These are phyloP conservation scores for Novymonas esmeraldas DNA, from an alignment of 208 protist species.

Conservation along the genomic window DNA sequence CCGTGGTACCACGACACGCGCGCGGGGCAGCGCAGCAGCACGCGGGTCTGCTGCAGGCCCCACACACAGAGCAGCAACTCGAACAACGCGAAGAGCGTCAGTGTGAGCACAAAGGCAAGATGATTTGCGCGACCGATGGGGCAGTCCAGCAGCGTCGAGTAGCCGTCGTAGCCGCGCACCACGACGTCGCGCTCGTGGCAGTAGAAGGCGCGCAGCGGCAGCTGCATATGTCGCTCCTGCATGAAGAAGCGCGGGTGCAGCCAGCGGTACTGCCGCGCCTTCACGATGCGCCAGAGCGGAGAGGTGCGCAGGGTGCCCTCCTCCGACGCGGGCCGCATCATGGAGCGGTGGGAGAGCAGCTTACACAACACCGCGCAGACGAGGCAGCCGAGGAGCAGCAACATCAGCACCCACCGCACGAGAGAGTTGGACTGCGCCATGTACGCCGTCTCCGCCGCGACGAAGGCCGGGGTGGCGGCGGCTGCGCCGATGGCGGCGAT, in stretches of 20 bases:
- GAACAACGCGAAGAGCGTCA: constrained; percentile 51
- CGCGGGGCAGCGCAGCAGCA: constrained; percentile 23
- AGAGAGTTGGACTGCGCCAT: constrained; percentile 18
- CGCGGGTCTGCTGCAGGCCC: constrained; percentile 41
- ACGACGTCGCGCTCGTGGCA: constrained; percentile 73
- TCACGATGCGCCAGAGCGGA: constrained; percentile 66
- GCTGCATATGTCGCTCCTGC: constrained; percentile 53
- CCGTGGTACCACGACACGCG: constrained; percentile 33
- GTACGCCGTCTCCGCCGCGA: constrained; percentile 19
- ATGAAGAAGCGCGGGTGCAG: constrained; percentile 71
- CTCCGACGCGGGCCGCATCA: constrained; percentile 27
- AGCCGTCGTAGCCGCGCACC: constrained; percentile 74
- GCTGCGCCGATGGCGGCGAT: no score
- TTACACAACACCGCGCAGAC: constrained; percentile 46
- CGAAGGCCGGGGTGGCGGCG: neutral
- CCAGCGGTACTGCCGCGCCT: constrained; percentile 50
- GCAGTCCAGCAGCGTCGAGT: constrained; percentile 68
- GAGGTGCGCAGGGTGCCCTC: constrained; percentile 45
- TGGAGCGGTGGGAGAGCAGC: constrained; percentile 34
- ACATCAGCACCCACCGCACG: constrained; percentile 34
- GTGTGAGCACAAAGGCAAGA: constrained; percentile 52
- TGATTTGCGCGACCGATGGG: constrained; percentile 74
- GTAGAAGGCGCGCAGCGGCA: constrained; percentile 82
- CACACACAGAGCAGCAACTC: constrained; percentile 58
- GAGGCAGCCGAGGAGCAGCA: constrained; percentile 35